A percentile compares a stretch with the other conserved stretches of the same genome.
These are phyloP conservation scores for Hydrangea macrophylla DNA, from an alignment of 148 eudicot species.

Conservation along the genomic window DNA sequence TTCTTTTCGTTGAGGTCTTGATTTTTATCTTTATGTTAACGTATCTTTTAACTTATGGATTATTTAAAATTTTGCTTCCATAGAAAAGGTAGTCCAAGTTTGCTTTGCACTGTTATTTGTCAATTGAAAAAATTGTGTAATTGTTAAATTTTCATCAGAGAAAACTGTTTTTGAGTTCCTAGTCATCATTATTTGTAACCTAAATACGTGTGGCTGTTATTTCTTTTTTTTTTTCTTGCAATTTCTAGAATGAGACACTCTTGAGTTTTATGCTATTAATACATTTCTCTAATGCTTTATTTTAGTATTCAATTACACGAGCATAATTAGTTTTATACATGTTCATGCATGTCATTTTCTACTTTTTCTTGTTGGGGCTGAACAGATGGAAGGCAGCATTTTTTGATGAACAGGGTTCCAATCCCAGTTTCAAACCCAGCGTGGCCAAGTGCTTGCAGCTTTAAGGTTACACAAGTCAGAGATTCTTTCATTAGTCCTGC, in stretches of 20 bases:
- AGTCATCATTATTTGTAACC: not conserved
- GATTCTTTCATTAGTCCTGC: conserved; percentile 2
- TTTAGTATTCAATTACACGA: conserved; percentile 4
- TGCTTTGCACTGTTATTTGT: too few relatives aligned
- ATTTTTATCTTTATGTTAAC: not conserved
- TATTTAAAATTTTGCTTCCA: not conserved
- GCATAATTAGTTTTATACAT: not conserved
- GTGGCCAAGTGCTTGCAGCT: conserved; percentile 12
- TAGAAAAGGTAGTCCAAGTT: too few relatives aligned
- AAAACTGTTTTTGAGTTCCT: too few relatives aligned
- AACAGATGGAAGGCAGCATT: conserved; percentile 45
- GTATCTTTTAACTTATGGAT: too few relatives aligned
- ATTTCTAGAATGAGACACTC: not conserved
- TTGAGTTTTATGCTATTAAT: not conserved
- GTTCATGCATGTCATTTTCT: not conserved
- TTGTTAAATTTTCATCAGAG: too few relatives aligned
- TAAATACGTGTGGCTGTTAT: not conserved
- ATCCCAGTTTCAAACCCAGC: not conserved
- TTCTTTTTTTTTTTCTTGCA: not conserved
- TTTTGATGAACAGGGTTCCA: conserved; percentile 3
- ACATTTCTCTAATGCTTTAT: not conserved
- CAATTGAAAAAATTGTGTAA: too few relatives aligned
- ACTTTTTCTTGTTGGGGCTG: not conserved
- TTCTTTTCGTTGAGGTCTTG: not conserved
- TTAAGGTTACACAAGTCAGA: conserved; percentile 9